These are phyloP conservation scores for Penicillium canariense DNA, from an alignment of 495 filamentous ascomycete genomes.

Conservation along the genomic window DNA sequence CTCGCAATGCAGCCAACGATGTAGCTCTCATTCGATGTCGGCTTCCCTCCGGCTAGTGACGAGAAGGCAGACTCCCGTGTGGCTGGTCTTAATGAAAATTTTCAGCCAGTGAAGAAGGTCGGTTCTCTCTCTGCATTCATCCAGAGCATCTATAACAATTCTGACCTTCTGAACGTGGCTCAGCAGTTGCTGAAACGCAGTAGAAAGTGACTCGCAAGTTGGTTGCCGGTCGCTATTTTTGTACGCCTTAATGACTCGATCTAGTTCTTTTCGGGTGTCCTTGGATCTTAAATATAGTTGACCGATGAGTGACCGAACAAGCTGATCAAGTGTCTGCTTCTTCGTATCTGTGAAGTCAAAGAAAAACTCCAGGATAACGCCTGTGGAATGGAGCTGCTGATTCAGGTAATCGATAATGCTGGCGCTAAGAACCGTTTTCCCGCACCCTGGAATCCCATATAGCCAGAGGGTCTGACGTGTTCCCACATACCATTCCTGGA, in stretches of 20 bases:
- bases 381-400: constrained; percentile 6
- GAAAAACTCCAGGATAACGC: constrained; percentile 26
- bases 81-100: constrained; percentile 23
- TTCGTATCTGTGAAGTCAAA: constrained; percentile 29
- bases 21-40: no score
- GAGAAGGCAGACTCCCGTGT: constrained; percentile 29
- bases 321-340: constrained; percentile 25
- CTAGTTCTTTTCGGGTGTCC: no score
- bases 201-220: constrained; percentile 15
- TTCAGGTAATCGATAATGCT: constrained; percentile 23
- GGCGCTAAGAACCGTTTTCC: constrained; percentile 26
- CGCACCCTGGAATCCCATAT: constrained; percentile 22
- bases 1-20: constrained; percentile 8
- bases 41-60: no score
- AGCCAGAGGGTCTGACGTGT: constrained; percentile 21
- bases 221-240: constrained; percentile 13
- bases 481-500: constrained; percentile 18
- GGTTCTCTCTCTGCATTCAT: constrained; percentile 46
- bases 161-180: constrained; percentile 53
- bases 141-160: constrained; percentile 81
- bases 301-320: constrained; percentile 28
- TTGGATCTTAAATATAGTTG: no score
- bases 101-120: constrained; percentile 23
- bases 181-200: constrained; percentile 18
- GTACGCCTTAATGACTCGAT: constrained; percentile 10